Base-by-base conservation (phyloP, 192 early-diverging fungal species). In the Coemansia sp. region DNA sequence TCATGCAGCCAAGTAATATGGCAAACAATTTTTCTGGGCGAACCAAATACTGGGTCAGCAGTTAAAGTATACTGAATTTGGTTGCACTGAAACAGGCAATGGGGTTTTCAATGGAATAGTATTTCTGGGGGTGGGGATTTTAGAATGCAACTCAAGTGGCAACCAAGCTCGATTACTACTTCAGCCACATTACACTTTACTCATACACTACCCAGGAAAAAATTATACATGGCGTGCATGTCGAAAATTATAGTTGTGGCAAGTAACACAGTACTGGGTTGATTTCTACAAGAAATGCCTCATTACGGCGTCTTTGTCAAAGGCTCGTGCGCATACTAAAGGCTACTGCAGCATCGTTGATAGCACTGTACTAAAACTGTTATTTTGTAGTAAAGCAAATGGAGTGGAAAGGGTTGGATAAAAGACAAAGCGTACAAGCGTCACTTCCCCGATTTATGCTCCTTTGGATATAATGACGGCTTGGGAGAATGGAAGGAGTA, bases 81-180 rank as follows among this genome's bases (percentile, higher is more conserved):
- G 6, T 8, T 29, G 6, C 6, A 35, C 31, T 35, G 31, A 35
- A 35, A 8, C 31, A 35, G 31, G 31, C 7, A 35, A 27, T 27
- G 27, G 31, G 31, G 31, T 35, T 35, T 31, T 35, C 31, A 35
- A 35, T 35, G 31, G 31, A 35, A 35, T 6, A 35, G 7, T 35
- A 35, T 35, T 35, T 35, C 31, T 35, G 43, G n/a, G 43, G 43
- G 14, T 17, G n/a, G 43, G 43, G 12, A 47, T 47, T 47, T 17
- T 47, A 17, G 43, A 47, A 17, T 47, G 43, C 43, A 47, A 35
- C 2, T 5, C 16, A 47, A 12, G 43, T 47, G 43, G 43, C 43
- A 29, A 61, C 27, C 35, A 27, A 31, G 60, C 60, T 61, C 60
- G 47, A 61, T 61, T 61, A 61, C 60, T 61, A 31, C 29, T 61